These are phyloP conservation scores for Pugionium dolabratum DNA, from an alignment of 345 rosid genomes.

Conservation along the genomic window DNA sequence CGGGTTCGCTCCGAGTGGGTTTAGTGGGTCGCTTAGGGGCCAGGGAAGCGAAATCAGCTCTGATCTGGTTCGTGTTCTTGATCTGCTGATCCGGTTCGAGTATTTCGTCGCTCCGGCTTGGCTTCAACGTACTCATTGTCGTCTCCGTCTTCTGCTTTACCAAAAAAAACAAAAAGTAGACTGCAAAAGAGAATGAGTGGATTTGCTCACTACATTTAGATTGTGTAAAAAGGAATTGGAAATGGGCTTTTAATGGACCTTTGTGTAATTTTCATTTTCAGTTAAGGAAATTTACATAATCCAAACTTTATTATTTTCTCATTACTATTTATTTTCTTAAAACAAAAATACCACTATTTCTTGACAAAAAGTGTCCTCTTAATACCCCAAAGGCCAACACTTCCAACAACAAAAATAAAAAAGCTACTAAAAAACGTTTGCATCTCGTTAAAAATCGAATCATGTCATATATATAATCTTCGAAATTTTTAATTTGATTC, in stretches of 20 bases:
- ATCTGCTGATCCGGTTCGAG: conserved; percentile 53
- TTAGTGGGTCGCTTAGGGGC: conserved; percentile 72
- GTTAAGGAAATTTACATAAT: too few species aligned
- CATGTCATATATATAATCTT: too few species aligned
- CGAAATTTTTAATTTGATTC: too few species aligned
- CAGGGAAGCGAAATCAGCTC: conserved; percentile 61
- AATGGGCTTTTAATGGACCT: conserved; percentile 32
- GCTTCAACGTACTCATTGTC: conserved; percentile 50
- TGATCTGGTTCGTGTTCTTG: conserved; percentile 51
- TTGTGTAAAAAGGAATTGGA: background rate
- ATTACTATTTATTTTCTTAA: background rate
- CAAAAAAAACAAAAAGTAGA: background rate
- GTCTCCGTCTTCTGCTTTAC: conserved; percentile 13
- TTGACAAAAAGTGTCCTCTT: too few species aligned
- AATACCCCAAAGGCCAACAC: too few species aligned
- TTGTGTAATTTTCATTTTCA: background rate
- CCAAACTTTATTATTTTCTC: background rate
- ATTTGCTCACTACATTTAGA: background rate
- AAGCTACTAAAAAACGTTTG: too few species aligned
- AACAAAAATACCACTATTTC: too few species aligned
- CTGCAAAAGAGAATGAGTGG: background rate
- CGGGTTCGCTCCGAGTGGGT: conserved; percentile 75
- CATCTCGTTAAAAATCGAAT: too few species aligned
- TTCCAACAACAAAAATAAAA: too few species aligned
- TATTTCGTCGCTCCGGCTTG: conserved; percentile 82